Percentiles rank a stretch among this genome's conserved stretches.
Evolutionary conservation across 2,329 filamentous ascomycete genomes (phyloP).

Genomic region (Arthroderma sp.): DNA sequence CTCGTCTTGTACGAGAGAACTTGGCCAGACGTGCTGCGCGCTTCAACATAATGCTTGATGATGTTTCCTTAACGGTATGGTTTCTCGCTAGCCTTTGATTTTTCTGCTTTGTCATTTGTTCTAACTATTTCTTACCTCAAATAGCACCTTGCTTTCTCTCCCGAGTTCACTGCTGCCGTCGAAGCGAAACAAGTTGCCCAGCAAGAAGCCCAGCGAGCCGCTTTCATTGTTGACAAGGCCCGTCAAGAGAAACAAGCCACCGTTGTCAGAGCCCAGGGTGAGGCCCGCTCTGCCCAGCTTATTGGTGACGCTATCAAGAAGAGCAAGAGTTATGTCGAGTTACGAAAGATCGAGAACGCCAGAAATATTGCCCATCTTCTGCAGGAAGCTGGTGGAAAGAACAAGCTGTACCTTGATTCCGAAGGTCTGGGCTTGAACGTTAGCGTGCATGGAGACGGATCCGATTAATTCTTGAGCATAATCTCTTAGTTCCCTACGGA

Average conservation of each 20-base stretch:
- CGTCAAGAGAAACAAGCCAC: slow-evolving; percentile 99
- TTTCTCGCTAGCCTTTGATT: background rate
- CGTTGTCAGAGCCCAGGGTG: slow-evolving; percentile 96
- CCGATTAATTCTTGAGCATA: background rate
- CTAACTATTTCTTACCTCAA: background rate
- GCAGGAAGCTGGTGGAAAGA: slow-evolving; percentile 73
- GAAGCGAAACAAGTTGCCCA: slow-evolving; percentile 60
- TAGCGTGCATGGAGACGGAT: slow-evolving; percentile 23
- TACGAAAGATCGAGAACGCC: slow-evolving; percentile 97
- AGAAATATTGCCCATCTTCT: slow-evolving; percentile 75
- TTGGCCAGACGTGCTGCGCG: slow-evolving; percentile 77
- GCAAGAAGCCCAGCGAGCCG: slow-evolving; percentile 92
- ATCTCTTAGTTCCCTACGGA: background rate
- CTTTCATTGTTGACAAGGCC: slow-evolving; percentile 97
- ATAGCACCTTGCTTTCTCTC: slow-evolving; percentile 56
- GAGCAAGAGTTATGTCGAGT: slow-evolving; percentile 88
- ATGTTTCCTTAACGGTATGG: slow-evolving; percentile 86
- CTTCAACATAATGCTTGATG: slow-evolving; percentile 95
- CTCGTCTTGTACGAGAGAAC: slow-evolving; percentile 81
- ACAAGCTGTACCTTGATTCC: slow-evolving; percentile 86
- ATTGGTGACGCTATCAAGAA: slow-evolving; percentile 99
- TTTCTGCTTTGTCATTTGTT: too few species aligned
- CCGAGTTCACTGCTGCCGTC: slow-evolving; percentile 57
- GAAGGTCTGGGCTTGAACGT: slow-evolving; percentile 89
- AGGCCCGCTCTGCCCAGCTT: slow-evolving; percentile 91